Percentiles rank a stretch among this genome's conserved stretches.
phyloP scores from a whole-genome alignment of 1,284 basidiomycete species.

The Clitocybe nebularis region DNA sequence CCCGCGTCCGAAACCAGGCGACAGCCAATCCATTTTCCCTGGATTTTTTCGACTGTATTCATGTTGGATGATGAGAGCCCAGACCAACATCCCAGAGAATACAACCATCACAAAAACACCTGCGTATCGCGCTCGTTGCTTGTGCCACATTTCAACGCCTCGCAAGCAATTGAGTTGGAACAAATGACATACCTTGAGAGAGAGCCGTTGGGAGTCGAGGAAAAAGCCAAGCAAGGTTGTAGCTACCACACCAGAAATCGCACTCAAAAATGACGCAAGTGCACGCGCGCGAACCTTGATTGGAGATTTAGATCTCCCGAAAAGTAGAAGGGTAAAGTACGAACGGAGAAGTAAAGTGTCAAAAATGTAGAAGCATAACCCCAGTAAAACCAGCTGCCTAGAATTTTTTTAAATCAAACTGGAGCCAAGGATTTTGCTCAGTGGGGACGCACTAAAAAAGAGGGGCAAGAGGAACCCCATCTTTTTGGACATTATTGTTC shows the following conservation, averaged over 20 bases:
- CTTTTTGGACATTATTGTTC: constrained; percentile 11
- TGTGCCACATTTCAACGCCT: too few relatives aligned
- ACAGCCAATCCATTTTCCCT: constrained; percentile 19
- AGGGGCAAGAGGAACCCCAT: constrained; percentile 14
- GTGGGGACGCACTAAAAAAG: constrained; percentile 16
- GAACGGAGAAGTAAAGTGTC: constrained; percentile 18
- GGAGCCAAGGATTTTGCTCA: not conserved
- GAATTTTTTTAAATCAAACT: not conserved
- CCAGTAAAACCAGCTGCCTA: constrained; percentile 21
- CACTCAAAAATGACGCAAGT: constrained; percentile 18
- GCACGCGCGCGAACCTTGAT: constrained; percentile 17
- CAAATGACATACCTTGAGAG: constrained; percentile 11
- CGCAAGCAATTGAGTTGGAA: not conserved
- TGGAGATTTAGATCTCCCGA: not conserved
- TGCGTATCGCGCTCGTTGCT: constrained; percentile 13
- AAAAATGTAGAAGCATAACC: constrained; percentile 20
- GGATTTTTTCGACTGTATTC: constrained; percentile 15
- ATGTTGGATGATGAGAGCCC: constrained; percentile 20
- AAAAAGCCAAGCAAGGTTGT: constrained; percentile 16
- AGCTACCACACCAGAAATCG: constrained; percentile 15
- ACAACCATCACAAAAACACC: constrained; percentile 13
- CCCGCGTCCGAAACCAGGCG: constrained; percentile 17
- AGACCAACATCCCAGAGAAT: constrained; percentile 17
- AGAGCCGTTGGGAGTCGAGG: constrained; percentile 16
- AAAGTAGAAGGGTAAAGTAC: not conserved